These are phyloP conservation scores for Alternaria panax DNA, from an alignment of 2,329 filamentous ascomycete species.

Conservation along the genomic window DNA sequence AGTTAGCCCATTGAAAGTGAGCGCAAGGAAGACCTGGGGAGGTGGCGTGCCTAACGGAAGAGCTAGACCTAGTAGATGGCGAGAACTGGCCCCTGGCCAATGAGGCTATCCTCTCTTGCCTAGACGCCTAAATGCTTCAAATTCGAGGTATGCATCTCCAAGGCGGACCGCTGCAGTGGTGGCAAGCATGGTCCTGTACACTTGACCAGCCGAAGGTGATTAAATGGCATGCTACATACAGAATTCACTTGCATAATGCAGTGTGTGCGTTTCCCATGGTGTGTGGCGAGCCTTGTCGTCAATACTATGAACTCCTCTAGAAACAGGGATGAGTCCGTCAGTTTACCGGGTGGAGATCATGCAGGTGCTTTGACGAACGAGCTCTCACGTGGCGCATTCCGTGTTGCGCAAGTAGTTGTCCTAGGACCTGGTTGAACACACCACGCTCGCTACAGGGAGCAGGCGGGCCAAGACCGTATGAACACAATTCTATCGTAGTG, in stretches of 20 bases:
- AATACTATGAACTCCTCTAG: neutral
- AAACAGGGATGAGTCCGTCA: neutral
- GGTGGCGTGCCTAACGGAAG: neutral
- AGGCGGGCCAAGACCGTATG: neutral
- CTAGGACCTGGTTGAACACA: neutral
- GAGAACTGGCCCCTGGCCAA: neutral
- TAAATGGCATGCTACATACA: neutral
- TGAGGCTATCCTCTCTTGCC: neutral
- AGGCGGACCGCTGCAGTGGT: neutral
- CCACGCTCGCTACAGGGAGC: neutral
- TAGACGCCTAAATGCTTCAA: neutral
- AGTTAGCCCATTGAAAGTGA: neutral
- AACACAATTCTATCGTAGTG: neutral
- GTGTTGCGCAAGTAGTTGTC: neutral
- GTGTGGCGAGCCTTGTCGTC: neutral
- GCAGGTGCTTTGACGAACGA: conserved; percentile 5
- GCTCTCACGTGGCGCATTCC: neutral
- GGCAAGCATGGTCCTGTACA: neutral
- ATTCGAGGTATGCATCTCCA: neutral
- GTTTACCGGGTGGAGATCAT: neutral
- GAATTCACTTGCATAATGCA: conserved; percentile 1
- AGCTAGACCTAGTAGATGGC: conserved; percentile 10
- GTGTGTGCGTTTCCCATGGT: neutral
- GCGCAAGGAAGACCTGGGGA: neutral
- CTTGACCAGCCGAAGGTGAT: neutral